phyloP scores from a whole-genome alignment of 2,329 filamentous ascomycete species.

The Thelonectria blattea region DNA sequence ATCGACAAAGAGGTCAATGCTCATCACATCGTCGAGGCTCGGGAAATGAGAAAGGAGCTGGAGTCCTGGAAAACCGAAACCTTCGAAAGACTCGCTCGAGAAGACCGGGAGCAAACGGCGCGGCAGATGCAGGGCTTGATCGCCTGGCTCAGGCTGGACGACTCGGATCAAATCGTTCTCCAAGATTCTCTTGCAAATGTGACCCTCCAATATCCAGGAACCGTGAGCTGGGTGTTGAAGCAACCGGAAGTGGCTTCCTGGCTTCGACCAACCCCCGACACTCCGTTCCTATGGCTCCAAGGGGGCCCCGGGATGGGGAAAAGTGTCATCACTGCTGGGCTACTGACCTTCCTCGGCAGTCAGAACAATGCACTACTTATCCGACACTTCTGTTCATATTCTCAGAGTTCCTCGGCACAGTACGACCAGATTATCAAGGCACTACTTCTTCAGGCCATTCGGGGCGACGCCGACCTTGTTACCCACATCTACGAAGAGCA shows the following conservation, averaged over 20 bases:
- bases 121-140: conserved; percentile 13
- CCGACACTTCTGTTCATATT: conserved; percentile 24
- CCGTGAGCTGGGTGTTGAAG: conserved; percentile 22
- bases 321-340: conserved; percentile 23
- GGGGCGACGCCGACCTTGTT: conserved; percentile 13
- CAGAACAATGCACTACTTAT: background rate
- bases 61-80: conserved; percentile 22
- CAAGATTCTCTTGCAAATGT: conserved; percentile 15
- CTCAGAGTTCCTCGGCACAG: background rate
- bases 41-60: conserved; percentile 23
- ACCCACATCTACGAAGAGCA: conserved; percentile 16
- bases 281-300: conserved; percentile 16
- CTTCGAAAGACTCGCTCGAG: background rate
- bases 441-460: conserved; percentile 16
- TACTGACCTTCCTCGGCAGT: conserved; percentile 22
- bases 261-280: conserved; percentile 8
- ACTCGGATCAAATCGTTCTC: conserved; percentile 18
- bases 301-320: conserved; percentile 23
- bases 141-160: conserved; percentile 21
- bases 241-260: conserved; percentile 9
- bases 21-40: conserved; percentile 35
- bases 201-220: background rate
- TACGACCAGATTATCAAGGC: conserved; percentile 23
- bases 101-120: conserved; percentile 12
- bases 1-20: conserved; percentile 45